phyloP scores from a whole-genome alignment of 495 filamentous ascomycete species.

The Sordaria brevicollis region DNA sequence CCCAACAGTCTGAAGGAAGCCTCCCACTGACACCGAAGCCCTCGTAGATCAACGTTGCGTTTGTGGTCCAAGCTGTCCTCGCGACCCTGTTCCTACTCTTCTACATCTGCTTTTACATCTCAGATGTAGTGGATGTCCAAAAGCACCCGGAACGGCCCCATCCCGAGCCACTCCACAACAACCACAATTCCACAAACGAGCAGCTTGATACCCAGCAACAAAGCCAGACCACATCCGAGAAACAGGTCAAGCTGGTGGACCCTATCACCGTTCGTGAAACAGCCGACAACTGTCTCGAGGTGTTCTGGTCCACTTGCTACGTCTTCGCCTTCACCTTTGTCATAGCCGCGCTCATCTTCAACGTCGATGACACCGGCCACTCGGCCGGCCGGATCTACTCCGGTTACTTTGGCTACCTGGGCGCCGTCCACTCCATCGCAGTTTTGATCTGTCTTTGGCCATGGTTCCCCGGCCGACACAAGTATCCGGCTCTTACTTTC shows the following conservation, averaged over 20 bases:
- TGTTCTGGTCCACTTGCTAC: neutral
- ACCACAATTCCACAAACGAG: neutral
- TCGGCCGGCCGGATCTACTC: neutral
- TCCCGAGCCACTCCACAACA: neutral
- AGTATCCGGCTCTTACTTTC: neutral
- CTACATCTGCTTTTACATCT: neutral
- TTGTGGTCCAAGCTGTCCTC: neutral
- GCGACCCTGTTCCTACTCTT: neutral
- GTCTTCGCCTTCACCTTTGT: neutral
- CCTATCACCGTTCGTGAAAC: neutral
- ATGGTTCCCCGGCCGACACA: neutral
- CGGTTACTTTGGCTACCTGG: conserved; percentile 74
- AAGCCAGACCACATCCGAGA: neutral
- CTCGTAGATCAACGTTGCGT: neutral
- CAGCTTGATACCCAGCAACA: neutral
- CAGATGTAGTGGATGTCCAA: neutral
- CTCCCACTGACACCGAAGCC: neutral
- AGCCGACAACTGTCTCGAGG: neutral
- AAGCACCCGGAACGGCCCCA: neutral
- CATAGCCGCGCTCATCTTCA: neutral
- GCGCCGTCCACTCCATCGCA: conserved; percentile 70
- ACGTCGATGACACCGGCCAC: neutral
- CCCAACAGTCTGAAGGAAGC: neutral
- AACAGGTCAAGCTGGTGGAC: neutral
- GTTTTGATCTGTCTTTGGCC: conserved; percentile 30